phyloP scores from a whole-genome alignment of 805 yeast species.

The Pichia ethanolica region DNA sequence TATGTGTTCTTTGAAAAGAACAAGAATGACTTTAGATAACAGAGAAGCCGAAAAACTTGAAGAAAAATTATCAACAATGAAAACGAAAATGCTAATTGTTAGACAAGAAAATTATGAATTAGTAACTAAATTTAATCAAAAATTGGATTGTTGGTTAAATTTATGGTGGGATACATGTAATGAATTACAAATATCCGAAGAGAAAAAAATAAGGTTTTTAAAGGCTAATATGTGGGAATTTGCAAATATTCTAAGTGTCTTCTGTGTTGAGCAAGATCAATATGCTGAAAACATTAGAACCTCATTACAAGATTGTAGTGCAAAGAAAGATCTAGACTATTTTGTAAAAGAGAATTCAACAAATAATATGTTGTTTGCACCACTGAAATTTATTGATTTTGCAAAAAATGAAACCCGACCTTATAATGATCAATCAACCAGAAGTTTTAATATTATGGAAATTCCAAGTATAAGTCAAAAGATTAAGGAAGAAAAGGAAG shows the following conservation, averaged over 20 bases:
- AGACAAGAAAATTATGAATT: slow-evolving; percentile 53
- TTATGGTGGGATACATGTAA: slow-evolving; percentile 67
- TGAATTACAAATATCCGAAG: slow-evolving; percentile 60
- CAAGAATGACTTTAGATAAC: slow-evolving; percentile 63
- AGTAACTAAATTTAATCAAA: slow-evolving; percentile 44
- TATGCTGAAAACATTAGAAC: slow-evolving; percentile 66
- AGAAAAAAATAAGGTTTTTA: slow-evolving; percentile 61
- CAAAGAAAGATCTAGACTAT: slow-evolving; percentile 46
- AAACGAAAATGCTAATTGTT: slow-evolving; percentile 31
- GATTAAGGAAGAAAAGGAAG: slow-evolving; percentile 7
- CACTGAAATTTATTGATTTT: slow-evolving; percentile 61
- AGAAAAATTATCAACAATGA: slow-evolving; percentile 45
- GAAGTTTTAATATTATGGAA: slow-evolving; percentile 12
- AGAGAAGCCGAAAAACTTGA: slow-evolving; percentile 59
- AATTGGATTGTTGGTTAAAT: slow-evolving; percentile 55
- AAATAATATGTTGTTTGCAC: slow-evolving; percentile 51
- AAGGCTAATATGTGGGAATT: slow-evolving; percentile 72
- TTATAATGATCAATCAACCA: background rate
- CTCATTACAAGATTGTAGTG: slow-evolving; percentile 60
- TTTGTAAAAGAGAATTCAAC: slow-evolving; percentile 54
- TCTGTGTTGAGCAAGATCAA: slow-evolving; percentile 74
- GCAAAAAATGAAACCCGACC: slow-evolving; percentile 23
- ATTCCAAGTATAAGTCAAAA: slow-evolving; percentile 13
- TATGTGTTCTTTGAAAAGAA: slow-evolving; percentile 52
- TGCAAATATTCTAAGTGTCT: slow-evolving; percentile 64